phyloP scores from a whole-genome alignment of 257 asterid species.

The Cruciata laevipes region DNA sequence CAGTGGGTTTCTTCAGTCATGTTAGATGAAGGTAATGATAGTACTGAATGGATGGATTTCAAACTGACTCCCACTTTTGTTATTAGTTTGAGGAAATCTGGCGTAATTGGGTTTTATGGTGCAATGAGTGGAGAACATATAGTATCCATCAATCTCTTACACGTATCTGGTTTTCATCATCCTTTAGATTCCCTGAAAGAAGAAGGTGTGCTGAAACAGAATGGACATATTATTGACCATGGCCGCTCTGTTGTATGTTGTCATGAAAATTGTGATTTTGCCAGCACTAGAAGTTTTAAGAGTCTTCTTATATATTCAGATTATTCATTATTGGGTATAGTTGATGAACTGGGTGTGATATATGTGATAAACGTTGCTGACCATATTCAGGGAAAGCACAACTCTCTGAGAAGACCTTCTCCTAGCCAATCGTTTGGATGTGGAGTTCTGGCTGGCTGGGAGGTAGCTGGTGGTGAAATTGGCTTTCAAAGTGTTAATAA shows the following conservation, averaged over 20 bases:
- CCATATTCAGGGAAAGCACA: slow-evolving; percentile 31
- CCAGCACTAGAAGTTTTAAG: slow-evolving; percentile 51
- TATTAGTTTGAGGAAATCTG: slow-evolving; percentile 64
- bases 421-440: slow-evolving; percentile 32
- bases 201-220: slow-evolving; percentile 19
- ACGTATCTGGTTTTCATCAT: slow-evolving; percentile 28
- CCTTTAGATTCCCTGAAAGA: slow-evolving; percentile 27
- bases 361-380: slow-evolving; percentile 40
- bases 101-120: slow-evolving; percentile 54
- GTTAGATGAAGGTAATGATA: slow-evolving; percentile 44
- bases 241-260: slow-evolving; percentile 17
- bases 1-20: slow-evolving; percentile 69
- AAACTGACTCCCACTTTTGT: slow-evolving; percentile 63
- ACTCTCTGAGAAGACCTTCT: slow-evolving; percentile 29
- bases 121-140: slow-evolving; percentile 56
- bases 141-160: slow-evolving; percentile 44
- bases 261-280: slow-evolving; percentile 24
- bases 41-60: slow-evolving; percentile 71
- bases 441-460: slow-evolving; percentile 65
- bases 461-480: slow-evolving; percentile 68
- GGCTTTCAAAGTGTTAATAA: slow-evolving; percentile 43
- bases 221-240: slow-evolving; percentile 18
- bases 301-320: slow-evolving; percentile 54
- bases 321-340: slow-evolving; percentile 61
- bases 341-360: slow-evolving; percentile 70